Evolutionary conservation across 2,329 filamentous ascomycete species (phyloP), one percentile per base, ranked within the genome.

Genomic region (Myriosclerotinia duriaeana): DNA sequence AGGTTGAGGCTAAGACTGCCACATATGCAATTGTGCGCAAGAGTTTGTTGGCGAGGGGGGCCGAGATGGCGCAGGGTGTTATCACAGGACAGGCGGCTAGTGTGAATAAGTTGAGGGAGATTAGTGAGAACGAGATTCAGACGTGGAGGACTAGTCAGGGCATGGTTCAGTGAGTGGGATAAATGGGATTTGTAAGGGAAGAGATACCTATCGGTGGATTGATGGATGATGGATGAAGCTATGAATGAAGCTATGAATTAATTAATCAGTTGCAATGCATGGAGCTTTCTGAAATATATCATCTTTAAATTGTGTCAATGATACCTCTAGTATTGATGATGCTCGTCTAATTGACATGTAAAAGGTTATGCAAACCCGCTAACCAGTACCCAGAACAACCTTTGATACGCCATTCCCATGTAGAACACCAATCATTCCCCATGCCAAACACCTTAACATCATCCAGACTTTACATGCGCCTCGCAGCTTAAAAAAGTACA

Each of bases 51-150:
- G 84, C 87, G 7, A 82, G 87, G 30, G 83, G 85, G 2, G 82
- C 88, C 12, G 90, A 96, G 76, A 80, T 94, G 46, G 90, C 90
- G 0, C 91, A 93, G 80, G 91, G 91, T 5, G 82, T 88, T 0
- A 79, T 92, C 2, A 92, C 87, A 0, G 92, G 92, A 8, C 85
- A 89, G 76, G 80, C 87, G 1, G 88, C 92, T 1, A 79, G 81
- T 11, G 85, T 93, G 53, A 95, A 93, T 76, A 91, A 88, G 76
- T 77, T 96, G 74, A 84, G 92, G 67, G 89, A 96, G 77, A 80
- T 96, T 62, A 85, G 80, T 30, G 83, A 89, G 79, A 75, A 79
- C 26, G 91, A 94, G 77, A 78, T 92, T 38, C 50, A 61, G 6
- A 66, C 60, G 8, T 68, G 58, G 58, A 66, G 52, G 50, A 64